A percentile compares a stretch with the other conserved stretches of the same genome.
Conservation (phyloP, 78 protist genomes). For the Dictyostelium citrinum region DNA sequence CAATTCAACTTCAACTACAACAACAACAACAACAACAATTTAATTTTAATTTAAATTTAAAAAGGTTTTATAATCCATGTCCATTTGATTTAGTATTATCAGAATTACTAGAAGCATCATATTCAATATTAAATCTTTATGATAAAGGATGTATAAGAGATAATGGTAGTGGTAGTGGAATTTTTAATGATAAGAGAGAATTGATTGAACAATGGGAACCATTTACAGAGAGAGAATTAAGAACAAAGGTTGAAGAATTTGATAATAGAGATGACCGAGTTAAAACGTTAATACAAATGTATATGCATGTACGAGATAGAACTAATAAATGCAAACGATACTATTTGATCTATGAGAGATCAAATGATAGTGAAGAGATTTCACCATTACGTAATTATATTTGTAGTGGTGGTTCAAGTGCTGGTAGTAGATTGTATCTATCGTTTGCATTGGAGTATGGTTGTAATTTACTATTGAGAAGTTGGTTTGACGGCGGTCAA, state of each 20-base stretch:
- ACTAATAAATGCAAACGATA: not conserved
- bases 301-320: not conserved
- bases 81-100: not conserved
- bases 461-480: not conserved
- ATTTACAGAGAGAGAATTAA: not conserved
- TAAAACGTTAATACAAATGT: not conserved
- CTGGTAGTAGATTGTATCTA: not conserved
- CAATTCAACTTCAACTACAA: not conserved
- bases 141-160: not conserved
- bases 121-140: not conserved
- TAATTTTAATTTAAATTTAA: not conserved
- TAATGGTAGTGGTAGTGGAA: too few species aligned
- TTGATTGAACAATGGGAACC: not conserved
- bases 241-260: not conserved
- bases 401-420: not conserved
- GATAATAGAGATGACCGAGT: not conserved
- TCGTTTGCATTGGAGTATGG: conserved; percentile 1
- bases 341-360: not conserved
- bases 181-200: not conserved
- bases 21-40: not conserved
- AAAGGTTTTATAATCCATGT: not conserved
- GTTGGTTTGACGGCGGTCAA: conserved; percentile 5
- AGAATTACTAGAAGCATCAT: not conserved
- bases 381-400: not conserved
- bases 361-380: not conserved